Percentiles rank a stretch among this genome's conserved stretches.
phyloP scores from a whole-genome alignment of 2,329 filamentous ascomycete genomes.

The Trichoderma cornu-damae region DNA sequence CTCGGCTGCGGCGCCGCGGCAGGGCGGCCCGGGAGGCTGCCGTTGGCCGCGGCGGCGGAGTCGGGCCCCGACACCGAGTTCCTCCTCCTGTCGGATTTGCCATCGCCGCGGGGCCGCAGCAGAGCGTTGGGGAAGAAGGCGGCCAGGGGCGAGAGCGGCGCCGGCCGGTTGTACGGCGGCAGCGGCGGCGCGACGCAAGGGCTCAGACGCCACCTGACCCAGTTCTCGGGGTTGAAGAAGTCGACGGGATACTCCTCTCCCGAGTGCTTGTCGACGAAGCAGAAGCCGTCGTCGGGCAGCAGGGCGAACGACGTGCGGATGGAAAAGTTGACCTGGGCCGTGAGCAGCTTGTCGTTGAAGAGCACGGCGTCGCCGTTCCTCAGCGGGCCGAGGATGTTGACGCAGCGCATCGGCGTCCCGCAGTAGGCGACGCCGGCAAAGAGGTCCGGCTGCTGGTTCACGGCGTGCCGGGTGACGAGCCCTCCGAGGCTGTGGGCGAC shows the following conservation, averaged over 20 bases:
- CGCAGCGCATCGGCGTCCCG: conserved; percentile 76
- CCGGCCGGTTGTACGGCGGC: conserved; percentile 47
- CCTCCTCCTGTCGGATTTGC: conserved; percentile 34
- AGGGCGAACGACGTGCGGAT: conserved; percentile 81
- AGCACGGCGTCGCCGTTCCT: conserved; percentile 91
- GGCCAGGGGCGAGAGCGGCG: conserved; percentile 42
- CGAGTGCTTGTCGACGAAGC: conserved; percentile 79
- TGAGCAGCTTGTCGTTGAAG: conserved; percentile 81
- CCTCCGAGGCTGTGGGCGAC: conserved; percentile 86
- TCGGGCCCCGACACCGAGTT: conserved; percentile 6
- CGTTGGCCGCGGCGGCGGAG: not conserved
- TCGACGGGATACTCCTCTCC: conserved; percentile 76
- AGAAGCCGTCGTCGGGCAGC: conserved; percentile 78
- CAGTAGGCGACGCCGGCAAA: conserved; percentile 84
- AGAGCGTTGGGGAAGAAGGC: conserved; percentile 44
- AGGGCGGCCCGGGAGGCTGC: conserved; percentile 38
- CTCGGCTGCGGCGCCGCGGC: conserved; percentile 29
- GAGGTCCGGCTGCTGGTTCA: conserved; percentile 78
- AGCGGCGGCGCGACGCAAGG: conserved; percentile 68
- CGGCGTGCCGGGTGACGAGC: conserved; percentile 78
- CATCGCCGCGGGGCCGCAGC: conserved; percentile 40
- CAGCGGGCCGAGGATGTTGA: conserved; percentile 86
- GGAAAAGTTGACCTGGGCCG: conserved; percentile 88
- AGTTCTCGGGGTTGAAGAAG: conserved; percentile 74
- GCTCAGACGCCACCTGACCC: conserved; percentile 72